Conservation (phyloP, 129 eudicot genomes). For the Heracleum sosnowskyi region DNA sequence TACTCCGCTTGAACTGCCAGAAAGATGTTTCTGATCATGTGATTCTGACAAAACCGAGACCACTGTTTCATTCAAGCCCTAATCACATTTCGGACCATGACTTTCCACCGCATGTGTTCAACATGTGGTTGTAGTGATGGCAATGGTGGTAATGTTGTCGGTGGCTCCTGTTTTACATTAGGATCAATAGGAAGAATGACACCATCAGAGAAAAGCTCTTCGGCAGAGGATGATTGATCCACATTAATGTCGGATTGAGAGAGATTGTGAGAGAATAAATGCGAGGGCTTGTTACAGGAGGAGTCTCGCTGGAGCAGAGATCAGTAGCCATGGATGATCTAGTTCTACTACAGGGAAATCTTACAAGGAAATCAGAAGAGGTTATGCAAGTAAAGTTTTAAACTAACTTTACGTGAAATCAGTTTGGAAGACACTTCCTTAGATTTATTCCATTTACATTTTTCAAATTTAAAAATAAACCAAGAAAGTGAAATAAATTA, state of each 20-base stretch:
- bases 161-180: neutral
- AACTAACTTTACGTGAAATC: neutral
- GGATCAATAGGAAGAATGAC: slow-evolving; percentile 43
- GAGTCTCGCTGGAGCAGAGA: slow-evolving; percentile 41
- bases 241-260: slow-evolving; percentile 41
- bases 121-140: neutral
- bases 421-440: neutral
- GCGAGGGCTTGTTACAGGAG: slow-evolving; percentile 42
- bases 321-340: slow-evolving; percentile 48
- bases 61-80: neutral
- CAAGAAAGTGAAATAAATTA: too few species aligned
- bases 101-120: neutral
- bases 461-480: too few species aligned
- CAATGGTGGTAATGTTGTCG: neutral
- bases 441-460: neutral
- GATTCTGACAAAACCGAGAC: neutral
- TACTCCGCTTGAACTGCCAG: slow-evolving; percentile 73
- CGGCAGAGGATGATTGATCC: slow-evolving; percentile 56
- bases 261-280: slow-evolving; percentile 74
- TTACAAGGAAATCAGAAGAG: neutral
- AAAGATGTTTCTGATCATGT: slow-evolving; percentile 36
- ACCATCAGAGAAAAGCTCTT: slow-evolving; percentile 74
- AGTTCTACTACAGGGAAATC: neutral
- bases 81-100: neutral
- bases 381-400: neutral